phyloP scores from a whole-genome alignment of 495 filamentous ascomycete genomes.

The Haplographium delicatum region DNA sequence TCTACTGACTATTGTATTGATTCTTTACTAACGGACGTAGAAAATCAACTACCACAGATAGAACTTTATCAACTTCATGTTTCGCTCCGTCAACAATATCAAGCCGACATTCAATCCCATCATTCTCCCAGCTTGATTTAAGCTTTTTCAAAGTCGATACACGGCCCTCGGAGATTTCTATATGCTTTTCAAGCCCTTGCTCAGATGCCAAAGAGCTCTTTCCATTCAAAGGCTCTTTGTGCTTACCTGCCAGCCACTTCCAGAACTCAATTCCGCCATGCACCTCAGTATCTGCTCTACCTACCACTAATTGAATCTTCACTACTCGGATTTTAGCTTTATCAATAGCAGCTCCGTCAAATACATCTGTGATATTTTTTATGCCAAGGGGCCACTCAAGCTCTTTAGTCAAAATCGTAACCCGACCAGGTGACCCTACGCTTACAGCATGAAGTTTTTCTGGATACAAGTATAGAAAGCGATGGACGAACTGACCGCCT shows the following conservation, averaged over 20 bases:
- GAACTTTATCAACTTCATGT: slow-evolving; percentile 20
- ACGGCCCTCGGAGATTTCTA: slow-evolving; percentile 12
- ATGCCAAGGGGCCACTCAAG: slow-evolving; percentile 23
- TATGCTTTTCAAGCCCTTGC: neutral
- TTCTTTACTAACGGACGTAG: slow-evolving; percentile 12
- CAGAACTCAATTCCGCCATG: slow-evolving; percentile 34
- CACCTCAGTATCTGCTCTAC: slow-evolving; percentile 15
- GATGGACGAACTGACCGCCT: slow-evolving; percentile 29
- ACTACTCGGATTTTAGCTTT: slow-evolving; percentile 20
- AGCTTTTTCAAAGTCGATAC: slow-evolving; percentile 14
- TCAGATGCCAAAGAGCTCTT: neutral
- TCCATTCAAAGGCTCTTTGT: neutral
- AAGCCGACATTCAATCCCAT: slow-evolving; percentile 19
- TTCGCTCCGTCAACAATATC: slow-evolving; percentile 18
- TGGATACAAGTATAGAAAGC: slow-evolving; percentile 29
- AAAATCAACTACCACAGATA: slow-evolving; percentile 14
- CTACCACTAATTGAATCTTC: slow-evolving; percentile 25
- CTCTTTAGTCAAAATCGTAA: slow-evolving; percentile 19
- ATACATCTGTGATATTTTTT: slow-evolving; percentile 21
- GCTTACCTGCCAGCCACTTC: slow-evolving; percentile 26
- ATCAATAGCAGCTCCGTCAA: slow-evolving; percentile 13
- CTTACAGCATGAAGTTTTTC: slow-evolving; percentile 24
- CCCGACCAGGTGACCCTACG: slow-evolving; percentile 26
- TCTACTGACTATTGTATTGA: too few relatives aligned
- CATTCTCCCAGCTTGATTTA: slow-evolving; percentile 12